These are phyloP conservation scores for Theobroma grandiflorum DNA, from an alignment of 441 rosid species.

Conservation along the genomic window DNA sequence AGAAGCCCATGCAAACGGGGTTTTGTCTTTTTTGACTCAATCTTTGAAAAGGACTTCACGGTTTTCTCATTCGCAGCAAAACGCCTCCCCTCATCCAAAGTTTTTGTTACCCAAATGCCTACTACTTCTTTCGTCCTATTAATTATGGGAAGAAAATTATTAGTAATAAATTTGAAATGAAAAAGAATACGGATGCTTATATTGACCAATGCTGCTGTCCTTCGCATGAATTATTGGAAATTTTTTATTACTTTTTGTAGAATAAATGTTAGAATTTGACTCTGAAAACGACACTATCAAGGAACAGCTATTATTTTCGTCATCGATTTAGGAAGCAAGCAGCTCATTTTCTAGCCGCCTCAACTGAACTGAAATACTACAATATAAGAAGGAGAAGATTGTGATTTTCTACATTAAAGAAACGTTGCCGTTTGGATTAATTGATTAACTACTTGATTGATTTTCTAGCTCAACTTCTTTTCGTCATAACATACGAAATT, in stretches of 20 bases:
- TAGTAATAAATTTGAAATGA: background rate
- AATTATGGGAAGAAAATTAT: background rate
- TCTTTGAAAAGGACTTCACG: background rate
- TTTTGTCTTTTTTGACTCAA: conserved; percentile 11
- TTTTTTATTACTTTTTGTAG: too few relatives aligned
- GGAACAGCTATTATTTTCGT: background rate
- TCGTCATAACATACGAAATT: background rate
- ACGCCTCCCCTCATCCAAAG: background rate
- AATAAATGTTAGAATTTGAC: background rate
- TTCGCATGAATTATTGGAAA: background rate
- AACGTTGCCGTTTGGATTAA: background rate
- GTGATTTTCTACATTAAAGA: background rate
- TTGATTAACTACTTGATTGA: background rate
- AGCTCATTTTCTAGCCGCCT: background rate
- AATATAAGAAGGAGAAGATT: background rate
- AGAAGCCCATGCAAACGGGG: background rate
- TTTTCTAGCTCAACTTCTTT: background rate
- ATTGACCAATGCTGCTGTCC: background rate
- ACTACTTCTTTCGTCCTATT: background rate
- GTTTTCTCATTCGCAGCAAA: background rate
- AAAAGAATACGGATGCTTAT: background rate
- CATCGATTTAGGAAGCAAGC: background rate
- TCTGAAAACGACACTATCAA: background rate
- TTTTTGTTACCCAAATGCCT: background rate
- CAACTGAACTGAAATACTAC: background rate